phyloP scores from a whole-genome alignment of 345 rosid genomes.

The Boechera divaricarpa region DNA sequence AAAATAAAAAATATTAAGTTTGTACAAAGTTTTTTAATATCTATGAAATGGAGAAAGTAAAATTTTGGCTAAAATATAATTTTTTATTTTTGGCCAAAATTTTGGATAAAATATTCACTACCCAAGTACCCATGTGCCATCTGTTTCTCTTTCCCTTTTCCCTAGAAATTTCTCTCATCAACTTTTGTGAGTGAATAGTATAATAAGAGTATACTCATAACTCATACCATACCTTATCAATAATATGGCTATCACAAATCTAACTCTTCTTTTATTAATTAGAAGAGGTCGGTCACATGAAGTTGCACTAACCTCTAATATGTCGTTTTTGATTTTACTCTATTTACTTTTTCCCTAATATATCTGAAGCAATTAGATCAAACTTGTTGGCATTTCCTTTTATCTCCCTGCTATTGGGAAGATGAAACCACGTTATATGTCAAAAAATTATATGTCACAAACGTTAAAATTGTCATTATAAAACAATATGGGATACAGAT shows the following conservation, averaged over 20 bases:
- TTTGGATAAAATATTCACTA: conserved; percentile 4
- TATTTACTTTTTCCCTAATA: background rate
- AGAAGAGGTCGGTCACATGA: conserved; percentile 40
- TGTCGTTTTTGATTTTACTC: background rate
- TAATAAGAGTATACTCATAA: conserved; percentile 17
- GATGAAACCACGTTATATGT: background rate
- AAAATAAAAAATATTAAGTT: too few species aligned
- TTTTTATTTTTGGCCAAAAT: background rate
- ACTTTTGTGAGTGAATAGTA: conserved; percentile 20
- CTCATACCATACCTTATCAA: conserved; percentile 15
- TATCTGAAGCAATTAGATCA: background rate
- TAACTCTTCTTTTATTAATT: background rate
- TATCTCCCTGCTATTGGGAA: background rate
- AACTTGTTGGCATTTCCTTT: conserved; percentile 1
- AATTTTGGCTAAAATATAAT: too few species aligned
- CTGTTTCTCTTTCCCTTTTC: conserved; percentile 23
- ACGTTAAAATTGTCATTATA: conserved; percentile 2
- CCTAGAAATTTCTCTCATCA: conserved; percentile 17
- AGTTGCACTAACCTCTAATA: background rate
- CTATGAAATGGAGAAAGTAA: too few species aligned
- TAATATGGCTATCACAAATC: conserved; percentile 22
- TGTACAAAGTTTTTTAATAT: too few species aligned
- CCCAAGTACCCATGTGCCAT: conserved; percentile 29
- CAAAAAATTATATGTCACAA: background rate
- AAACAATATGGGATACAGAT: conserved; percentile 30